Conservation (phyloP, 495 filamentous ascomycete species). For the Penicillium odoratum region DNA sequence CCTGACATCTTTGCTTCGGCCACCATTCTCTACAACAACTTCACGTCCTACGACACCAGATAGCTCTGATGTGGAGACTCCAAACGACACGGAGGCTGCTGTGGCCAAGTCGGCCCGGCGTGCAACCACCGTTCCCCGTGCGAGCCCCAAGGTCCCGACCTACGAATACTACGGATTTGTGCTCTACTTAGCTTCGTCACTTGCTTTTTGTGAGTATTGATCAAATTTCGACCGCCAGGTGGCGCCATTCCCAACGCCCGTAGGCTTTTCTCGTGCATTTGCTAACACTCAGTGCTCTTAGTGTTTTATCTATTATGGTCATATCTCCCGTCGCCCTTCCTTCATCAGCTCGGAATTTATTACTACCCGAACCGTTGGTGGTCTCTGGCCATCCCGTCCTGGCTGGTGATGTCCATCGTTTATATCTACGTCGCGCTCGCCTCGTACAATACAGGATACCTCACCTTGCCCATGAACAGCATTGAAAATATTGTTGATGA, state of each 20-base stretch:
- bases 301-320: conserved; percentile 93
- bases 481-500: conserved; percentile 93
- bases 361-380: conserved; percentile 99
- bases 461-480: conserved; percentile 77
- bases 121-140: conserved; percentile 77
- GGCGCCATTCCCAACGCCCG: not conserved
- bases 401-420: conserved; percentile 81
- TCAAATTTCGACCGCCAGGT: not conserved
- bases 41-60: conserved; percentile 91
- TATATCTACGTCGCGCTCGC: conserved; percentile 96
- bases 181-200: conserved; percentile 79
- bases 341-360: conserved; percentile 89
- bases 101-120: conserved; percentile 62
- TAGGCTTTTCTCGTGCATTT: not conserved
- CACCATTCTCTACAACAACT: conserved; percentile 65
- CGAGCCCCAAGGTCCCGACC: conserved; percentile 89
- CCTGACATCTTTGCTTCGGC: conserved; percentile 89
- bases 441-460: conserved; percentile 81
- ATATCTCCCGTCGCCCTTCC: conserved; percentile 86
- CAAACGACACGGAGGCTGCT: conserved; percentile 61
- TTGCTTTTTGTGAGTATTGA: conserved; percentile 61
- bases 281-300: conserved; percentile 15
- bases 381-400: conserved; percentile 87
- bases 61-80: conserved; percentile 78
- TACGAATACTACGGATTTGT: conserved; percentile 99